Percentiles rank a stretch among this genome's conserved stretches.
phyloP scores from a whole-genome alignment of 179 eudicot genomes.

The Beta macrorhiza region DNA sequence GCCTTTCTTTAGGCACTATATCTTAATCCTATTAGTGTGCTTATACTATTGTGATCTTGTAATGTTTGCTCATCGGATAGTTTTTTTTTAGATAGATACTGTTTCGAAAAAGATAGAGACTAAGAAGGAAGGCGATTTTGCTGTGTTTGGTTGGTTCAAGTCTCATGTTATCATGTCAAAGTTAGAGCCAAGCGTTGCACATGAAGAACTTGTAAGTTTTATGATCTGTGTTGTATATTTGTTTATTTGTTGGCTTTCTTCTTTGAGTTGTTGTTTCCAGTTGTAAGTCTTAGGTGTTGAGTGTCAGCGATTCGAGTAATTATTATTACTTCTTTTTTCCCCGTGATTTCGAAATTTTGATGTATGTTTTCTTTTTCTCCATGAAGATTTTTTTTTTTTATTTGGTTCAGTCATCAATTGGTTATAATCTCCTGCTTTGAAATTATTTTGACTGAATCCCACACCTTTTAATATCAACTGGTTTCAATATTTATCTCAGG shows the following conservation, averaged over 20 bases:
- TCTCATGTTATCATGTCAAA: conserved; percentile 66
- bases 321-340: too few species aligned
- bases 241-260: conserved; percentile 4
- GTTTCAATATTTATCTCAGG: not conserved
- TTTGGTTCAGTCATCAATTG: not conserved
- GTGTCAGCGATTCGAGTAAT: not conserved
- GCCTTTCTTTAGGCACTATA: not conserved
- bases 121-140: conserved; percentile 52
- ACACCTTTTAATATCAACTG: not conserved
- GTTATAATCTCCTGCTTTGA: not conserved
- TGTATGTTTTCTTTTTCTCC: not conserved
- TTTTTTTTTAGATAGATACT: conserved; percentile 54
- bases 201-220: conserved; percentile 79
- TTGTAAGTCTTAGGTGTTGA: not conserved
- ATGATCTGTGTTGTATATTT: not conserved
- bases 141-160: conserved; percentile 85
- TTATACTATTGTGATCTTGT: not conserved
- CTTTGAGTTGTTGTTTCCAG: not conserved
- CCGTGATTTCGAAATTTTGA: not conserved
- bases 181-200: conserved; percentile 81
- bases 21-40: not conserved
- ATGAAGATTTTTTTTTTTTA: not conserved
- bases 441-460: not conserved
- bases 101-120: conserved; percentile 55
- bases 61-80: conserved; percentile 10